phyloP scores from a whole-genome alignment of 192 early-diverging fungal species.

The Cetraspora pellucida region DNA sequence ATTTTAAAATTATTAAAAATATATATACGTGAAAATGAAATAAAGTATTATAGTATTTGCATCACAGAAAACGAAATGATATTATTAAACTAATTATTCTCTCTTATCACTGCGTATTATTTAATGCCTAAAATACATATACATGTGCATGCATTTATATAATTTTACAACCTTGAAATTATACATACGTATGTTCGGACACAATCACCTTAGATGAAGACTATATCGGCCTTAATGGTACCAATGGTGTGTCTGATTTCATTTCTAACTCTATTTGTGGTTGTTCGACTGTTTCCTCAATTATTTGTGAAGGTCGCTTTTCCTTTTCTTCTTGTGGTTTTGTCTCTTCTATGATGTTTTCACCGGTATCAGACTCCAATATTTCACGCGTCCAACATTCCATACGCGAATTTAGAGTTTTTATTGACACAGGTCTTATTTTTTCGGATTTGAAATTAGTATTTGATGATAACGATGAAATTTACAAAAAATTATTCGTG shows the following conservation, averaged over 20 bases:
- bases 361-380: background rate
- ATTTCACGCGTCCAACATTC: background rate
- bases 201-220: no score
- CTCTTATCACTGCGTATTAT: no score
- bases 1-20: no score
- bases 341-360: background rate
- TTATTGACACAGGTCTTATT: conserved; percentile 4
- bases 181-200: no score
- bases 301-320: background rate
- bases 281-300: background rate
- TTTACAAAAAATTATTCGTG: background rate
- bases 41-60: no score
- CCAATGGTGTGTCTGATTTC: background rate
- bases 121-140: no score
- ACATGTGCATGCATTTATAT: no score
- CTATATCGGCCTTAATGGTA: no score
- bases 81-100: no score
- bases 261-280: background rate
- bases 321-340: background rate
- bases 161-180: no score
- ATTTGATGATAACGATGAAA: background rate
- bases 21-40: no score
- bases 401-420: background rate
- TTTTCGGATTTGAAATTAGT: background rate
- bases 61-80: no score